Base-by-base conservation (phyloP, 2,329 filamentous ascomycete genomes). In the Exserohilum turcica region DNA sequence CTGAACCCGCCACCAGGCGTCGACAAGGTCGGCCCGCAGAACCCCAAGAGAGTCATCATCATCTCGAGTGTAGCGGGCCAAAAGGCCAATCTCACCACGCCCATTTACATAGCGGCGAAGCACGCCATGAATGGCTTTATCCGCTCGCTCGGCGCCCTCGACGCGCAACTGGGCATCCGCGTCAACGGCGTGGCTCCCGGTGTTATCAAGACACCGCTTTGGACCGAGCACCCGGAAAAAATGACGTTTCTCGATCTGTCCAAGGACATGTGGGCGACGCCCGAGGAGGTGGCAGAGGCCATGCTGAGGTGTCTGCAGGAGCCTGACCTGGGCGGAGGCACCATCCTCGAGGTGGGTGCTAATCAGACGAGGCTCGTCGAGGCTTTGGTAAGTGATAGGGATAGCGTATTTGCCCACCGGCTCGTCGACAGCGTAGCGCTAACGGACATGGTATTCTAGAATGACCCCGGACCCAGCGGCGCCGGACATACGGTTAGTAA, bases 161-260 rank as follows among this genome's bases (percentile, higher is more conserved):
- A 85, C 18, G 48, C 71, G 1, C 64, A 63, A 1, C 61, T 81
- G 19, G 81, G 81, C 0, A 83, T 87, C 45, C 73, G 83, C 0
- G 82, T 86, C 13, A 85, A 83, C 16, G 83, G 79, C 5, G 83
- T 86, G 2, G 83, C 83, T 13, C 84, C 84, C 0, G 84, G 84
- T 0, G 70, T 86, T 1, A 84, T 86, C 60, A 84, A 80, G 56
- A 86, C 84, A 10, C 84, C 84, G 6, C 70, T 86, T 5, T 87
- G 83, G 83, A 84, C 79, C 0, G 84, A 86, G 2, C 78, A 86
- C 59, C 82, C 83, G 0, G 84, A 86, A 67, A 87, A 86, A 65
- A 45, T 85, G 61, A 74, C 74, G 52, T 78, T 82, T 58, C 54
- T 86, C 0, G 76, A 80, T 32, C 72, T 77, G 27, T 68, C 63